These are phyloP conservation scores for Glonium stellatum DNA, from an alignment of 495 filamentous ascomycete genomes.

Conservation along the genomic window DNA sequence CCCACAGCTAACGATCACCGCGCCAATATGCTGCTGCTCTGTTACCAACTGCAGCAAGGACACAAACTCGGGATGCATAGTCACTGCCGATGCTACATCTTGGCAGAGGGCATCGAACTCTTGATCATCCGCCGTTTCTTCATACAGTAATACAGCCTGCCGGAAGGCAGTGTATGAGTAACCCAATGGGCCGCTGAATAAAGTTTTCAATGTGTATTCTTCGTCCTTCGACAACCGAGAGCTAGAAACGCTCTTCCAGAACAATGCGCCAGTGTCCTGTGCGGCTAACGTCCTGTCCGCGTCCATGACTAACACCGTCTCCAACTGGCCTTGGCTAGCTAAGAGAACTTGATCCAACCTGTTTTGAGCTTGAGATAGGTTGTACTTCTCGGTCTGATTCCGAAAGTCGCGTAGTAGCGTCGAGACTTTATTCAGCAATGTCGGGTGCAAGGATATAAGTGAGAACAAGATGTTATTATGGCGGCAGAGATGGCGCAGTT, in stretches of 20 bases:
- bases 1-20: slow-evolving; percentile 53
- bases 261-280: slow-evolving; percentile 49
- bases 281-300: slow-evolving; percentile 52
- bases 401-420: slow-evolving; percentile 39
- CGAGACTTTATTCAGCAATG: slow-evolving; percentile 21
- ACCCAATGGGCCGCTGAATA: slow-evolving; percentile 46
- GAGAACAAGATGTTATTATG: slow-evolving; percentile 45
- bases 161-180: slow-evolving; percentile 54
- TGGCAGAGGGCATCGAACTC: slow-evolving; percentile 46
- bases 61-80: slow-evolving; percentile 46
- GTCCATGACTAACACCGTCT: slow-evolving; percentile 51
- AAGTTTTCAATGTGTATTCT: slow-evolving; percentile 36
- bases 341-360: slow-evolving; percentile 40
- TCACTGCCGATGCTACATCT: slow-evolving; percentile 40
- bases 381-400: slow-evolving; percentile 38
- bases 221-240: slow-evolving; percentile 1
- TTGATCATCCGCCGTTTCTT: slow-evolving; percentile 40
- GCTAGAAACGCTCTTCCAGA: slow-evolving; percentile 39
- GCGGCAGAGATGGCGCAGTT: slow-evolving; percentile 46
- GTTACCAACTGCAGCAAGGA: slow-evolving; percentile 38
- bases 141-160: slow-evolving; percentile 51
- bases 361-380: slow-evolving; percentile 35
- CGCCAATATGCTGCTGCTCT: slow-evolving; percentile 40
- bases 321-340: slow-evolving; percentile 18
- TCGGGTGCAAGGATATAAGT: slow-evolving; percentile 24